Base-by-base conservation (phyloP, 2,329 filamentous ascomycete genomes). In the Claviceps fusiformis region DNA sequence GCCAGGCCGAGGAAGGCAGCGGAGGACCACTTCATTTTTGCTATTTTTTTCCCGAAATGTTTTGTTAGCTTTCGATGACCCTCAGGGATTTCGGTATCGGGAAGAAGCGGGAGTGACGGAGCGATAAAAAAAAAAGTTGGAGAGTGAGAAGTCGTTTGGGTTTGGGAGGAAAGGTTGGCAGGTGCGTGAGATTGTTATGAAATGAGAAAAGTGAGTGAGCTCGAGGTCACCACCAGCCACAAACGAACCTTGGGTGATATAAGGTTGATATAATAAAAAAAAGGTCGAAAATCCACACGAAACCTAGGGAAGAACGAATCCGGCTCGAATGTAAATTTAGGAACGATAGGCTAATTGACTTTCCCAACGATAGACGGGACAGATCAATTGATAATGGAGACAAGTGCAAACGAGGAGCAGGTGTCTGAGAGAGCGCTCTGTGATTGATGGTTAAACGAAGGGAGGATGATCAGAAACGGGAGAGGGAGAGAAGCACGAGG, bases 1-100 rank as follows among this genome's bases (percentile, higher is more conserved):
- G 72, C 72, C 53, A 81, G 62, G 56, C 72, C 60, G 61, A 71
- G 62, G 59, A 70, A 27, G 43, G 60, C 57, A 33, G 60, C 52
- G 33, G 55, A 58, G 41, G 54, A 57, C 58, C 58, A 62, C 67
- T 68, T 70, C 70, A 73, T 72, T 48, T 39, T 70, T 70, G 63
- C 56, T 57, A n/a, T 48, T 33, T 5, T 10, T 24, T 17, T 24
- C n/a, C 11, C 4, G 13, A 24, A 24, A 24, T 24, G 24, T 24
- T 24, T 2, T 24, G 45, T 54, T 19, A 54, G 53, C 43, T 27
- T 46, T 46, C 10, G 10, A 17, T 41, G 13, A 4, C 13, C 15
- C 15, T 41, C 17, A 15, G 15, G 33, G 35, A 37, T 37, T 13
- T 3, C 35, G 24, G 24, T 24, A 24, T 24, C 35, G 35, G 4